These are phyloP conservation scores for Mollisia scopiformis DNA, from an alignment of 2,329 filamentous ascomycete species.

Conservation along the genomic window DNA sequence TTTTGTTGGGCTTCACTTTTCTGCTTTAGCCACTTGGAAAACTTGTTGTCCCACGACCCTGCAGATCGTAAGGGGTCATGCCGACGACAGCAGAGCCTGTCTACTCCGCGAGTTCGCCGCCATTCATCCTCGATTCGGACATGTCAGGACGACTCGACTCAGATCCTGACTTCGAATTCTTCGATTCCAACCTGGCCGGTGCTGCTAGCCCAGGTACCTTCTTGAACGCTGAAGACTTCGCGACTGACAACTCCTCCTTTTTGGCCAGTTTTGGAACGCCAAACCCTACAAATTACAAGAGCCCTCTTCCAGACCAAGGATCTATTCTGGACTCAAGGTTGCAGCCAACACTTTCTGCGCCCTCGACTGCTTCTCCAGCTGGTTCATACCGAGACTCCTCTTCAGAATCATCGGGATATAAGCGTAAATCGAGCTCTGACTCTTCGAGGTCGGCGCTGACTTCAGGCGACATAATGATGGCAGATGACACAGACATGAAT, in stretches of 20 bases:
- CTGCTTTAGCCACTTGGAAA: background rate
- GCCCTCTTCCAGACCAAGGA: constrained; percentile 23
- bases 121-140: constrained; percentile 39
- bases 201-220: constrained; percentile 37
- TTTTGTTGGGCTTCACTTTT: background rate
- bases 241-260: constrained; percentile 29
- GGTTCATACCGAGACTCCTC: constrained; percentile 52
- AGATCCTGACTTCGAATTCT: constrained; percentile 42
- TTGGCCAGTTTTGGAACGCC: constrained; percentile 32
- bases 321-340: constrained; percentile 27
- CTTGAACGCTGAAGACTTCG: constrained; percentile 31
- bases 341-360: constrained; percentile 28
- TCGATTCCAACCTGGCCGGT: constrained; percentile 38
- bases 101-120: constrained; percentile 36
- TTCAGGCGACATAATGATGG: constrained; percentile 47
- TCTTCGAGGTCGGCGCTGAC: constrained; percentile 48
- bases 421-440: constrained; percentile 49
- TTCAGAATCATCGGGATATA: constrained; percentile 55
- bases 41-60: background rate
- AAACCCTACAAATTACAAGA: constrained; percentile 29
- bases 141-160: constrained; percentile 38
- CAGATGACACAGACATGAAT: constrained; percentile 43
- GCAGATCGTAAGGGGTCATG: constrained; percentile 26
- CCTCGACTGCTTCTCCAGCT: constrained; percentile 37
- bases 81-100: constrained; percentile 30